phyloP scores from a whole-genome alignment of 768 basidiomycete genomes.

The Strobilomyces echinocephalus region DNA sequence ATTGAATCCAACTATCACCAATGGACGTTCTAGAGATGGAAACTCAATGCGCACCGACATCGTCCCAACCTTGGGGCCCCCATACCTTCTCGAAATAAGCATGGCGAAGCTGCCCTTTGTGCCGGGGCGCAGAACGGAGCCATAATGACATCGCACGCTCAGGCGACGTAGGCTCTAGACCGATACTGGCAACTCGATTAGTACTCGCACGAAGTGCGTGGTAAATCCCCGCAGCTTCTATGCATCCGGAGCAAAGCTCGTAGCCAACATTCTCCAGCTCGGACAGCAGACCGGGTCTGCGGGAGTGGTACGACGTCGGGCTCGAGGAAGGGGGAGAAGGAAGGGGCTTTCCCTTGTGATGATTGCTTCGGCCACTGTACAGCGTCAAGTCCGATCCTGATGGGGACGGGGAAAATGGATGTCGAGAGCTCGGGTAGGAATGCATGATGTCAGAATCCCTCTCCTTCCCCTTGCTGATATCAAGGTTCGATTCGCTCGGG shows the following conservation, averaged over 20 bases:
- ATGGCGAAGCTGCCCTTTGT: constrained; percentile 76
- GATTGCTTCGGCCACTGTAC: constrained; percentile 13
- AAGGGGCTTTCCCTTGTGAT: constrained; percentile 38
- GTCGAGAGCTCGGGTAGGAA: constrained; percentile 30
- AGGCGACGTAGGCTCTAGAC: constrained; percentile 45
- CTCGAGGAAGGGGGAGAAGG: constrained; percentile 38
- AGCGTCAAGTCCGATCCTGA: constrained; percentile 18
- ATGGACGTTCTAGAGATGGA: not conserved
- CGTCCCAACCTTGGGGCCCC: constrained; percentile 80
- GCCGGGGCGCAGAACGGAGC: constrained; percentile 62
- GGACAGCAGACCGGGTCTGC: not conserved
- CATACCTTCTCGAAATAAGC: constrained; percentile 85
- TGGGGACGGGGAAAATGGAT: constrained; percentile 14
- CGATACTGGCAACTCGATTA: constrained; percentile 13
- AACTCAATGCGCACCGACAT: constrained; percentile 62
- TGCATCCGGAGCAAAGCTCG: constrained; percentile 79
- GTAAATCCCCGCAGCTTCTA: constrained; percentile 70
- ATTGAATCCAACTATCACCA: constrained; percentile 6
- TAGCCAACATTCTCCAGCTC: constrained; percentile 45
- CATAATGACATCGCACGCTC: constrained; percentile 56
- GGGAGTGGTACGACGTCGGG: constrained; percentile 8
- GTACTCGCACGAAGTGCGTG: constrained; percentile 67
- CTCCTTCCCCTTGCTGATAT: constrained; percentile 46
- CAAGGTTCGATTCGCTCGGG: constrained; percentile 8
- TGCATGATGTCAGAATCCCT: constrained; percentile 22